Conservation (phyloP, 441 rosid genomes). For the Syzygium syzygioides region DNA sequence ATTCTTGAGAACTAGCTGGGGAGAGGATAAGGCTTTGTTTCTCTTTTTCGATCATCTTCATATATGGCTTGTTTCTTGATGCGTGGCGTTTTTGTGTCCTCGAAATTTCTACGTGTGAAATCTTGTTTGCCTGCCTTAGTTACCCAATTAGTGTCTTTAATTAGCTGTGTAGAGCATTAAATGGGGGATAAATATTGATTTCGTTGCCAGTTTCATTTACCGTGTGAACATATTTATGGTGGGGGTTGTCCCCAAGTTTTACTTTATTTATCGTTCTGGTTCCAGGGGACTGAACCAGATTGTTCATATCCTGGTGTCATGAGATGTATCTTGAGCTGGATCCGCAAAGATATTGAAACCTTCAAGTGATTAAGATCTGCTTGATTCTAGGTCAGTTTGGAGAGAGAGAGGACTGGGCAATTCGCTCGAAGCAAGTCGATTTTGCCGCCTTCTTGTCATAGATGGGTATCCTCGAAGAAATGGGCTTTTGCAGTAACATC, state of each 20-base stretch:
- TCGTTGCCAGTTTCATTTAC: neutral
- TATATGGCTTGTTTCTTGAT: neutral
- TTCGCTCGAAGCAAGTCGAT: neutral
- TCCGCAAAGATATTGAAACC: neutral
- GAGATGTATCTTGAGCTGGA: neutral
- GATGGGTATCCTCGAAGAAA: conserved; percentile 58
- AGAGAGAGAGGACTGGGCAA: neutral
- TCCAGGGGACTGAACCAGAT: neutral
- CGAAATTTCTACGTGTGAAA: neutral
- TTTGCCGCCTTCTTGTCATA: neutral
- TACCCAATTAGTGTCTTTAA: neutral
- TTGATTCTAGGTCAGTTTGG: neutral
- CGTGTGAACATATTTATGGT: neutral
- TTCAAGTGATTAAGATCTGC: neutral
- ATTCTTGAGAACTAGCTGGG: neutral
- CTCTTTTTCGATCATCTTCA: neutral
- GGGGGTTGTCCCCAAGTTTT: neutral
- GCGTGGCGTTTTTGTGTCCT: neutral
- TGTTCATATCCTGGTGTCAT: neutral
- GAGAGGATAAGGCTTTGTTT: neutral
- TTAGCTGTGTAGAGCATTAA: neutral
- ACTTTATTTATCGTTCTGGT: neutral
- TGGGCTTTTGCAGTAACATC: conserved; percentile 69
- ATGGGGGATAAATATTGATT: conserved; percentile 9
- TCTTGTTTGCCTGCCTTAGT: neutral